phyloP scores from a whole-genome alignment of 257 asterid genomes.

The Penstemon barbatus region DNA sequence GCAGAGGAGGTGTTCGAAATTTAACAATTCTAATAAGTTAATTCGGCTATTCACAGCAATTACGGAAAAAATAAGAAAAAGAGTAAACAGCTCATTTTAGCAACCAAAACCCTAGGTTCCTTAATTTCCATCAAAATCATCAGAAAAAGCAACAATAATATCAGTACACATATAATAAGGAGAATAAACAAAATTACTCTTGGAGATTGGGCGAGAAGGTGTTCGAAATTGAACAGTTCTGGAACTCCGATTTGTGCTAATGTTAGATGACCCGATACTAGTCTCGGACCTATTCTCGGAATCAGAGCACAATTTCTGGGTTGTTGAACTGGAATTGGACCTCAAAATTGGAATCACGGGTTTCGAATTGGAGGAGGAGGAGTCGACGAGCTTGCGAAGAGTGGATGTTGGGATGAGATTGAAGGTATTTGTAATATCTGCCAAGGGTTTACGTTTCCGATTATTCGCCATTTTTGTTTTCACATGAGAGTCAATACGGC shows the following conservation, averaged over 20 bases:
- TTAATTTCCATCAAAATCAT: background rate
- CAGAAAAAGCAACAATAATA: background rate
- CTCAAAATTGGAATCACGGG: constrained; percentile 38
- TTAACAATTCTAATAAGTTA: too few species aligned
- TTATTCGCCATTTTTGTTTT: background rate
- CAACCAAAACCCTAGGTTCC: constrained; percentile 25
- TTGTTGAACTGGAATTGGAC: constrained; percentile 35
- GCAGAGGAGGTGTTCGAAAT: constrained; percentile 35
- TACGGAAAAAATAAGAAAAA: too few species aligned
- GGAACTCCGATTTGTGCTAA: constrained; percentile 27
- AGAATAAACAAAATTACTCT: constrained; percentile 27
- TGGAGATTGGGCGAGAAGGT: constrained; percentile 26
- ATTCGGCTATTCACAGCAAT: too few species aligned
- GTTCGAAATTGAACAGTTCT: constrained; percentile 35
- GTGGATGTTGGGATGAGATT: constrained; percentile 35
- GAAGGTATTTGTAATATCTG: constrained; percentile 35
- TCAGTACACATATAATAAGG: background rate
- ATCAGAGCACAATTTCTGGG: constrained; percentile 27
- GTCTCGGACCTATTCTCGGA: constrained; percentile 42
- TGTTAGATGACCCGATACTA: constrained; percentile 54
- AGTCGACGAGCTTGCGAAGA: constrained; percentile 37
- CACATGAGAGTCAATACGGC: background rate
- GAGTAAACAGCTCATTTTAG: too few species aligned
- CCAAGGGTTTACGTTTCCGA: constrained; percentile 30
- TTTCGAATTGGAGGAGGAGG: constrained; percentile 13